Evolutionary conservation across 768 basidiomycete species (phyloP).

Genomic region (Mrakia gelida): DNA sequence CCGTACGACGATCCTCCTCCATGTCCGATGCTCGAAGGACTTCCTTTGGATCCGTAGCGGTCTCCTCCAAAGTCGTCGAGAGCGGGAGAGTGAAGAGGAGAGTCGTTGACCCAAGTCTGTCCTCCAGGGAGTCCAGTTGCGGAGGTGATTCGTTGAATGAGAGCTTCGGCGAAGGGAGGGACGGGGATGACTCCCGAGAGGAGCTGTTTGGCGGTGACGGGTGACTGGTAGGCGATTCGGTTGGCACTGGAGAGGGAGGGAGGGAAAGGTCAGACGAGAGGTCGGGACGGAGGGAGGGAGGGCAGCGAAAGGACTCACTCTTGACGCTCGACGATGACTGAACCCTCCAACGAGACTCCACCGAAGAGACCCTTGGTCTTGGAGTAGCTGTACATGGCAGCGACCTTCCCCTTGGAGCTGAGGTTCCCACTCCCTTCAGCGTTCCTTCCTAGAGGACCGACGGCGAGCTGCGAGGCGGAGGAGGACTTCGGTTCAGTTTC

Average conservation of each 20-base stretch:
- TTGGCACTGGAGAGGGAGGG: constrained; percentile 17
- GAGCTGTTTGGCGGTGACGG: constrained; percentile 72
- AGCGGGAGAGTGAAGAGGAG: constrained; percentile 6
- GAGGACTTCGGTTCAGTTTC: not conserved
- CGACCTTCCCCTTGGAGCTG: constrained; percentile 77
- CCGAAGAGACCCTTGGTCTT: constrained; percentile 93
- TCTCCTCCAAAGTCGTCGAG: constrained; percentile 18
- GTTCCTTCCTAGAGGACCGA: constrained; percentile 89
- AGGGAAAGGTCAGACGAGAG: too few relatives aligned
- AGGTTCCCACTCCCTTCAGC: constrained; percentile 79
- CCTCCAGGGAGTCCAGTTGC: constrained; percentile 37
- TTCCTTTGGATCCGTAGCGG: constrained; percentile 10
- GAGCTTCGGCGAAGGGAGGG: constrained; percentile 70
- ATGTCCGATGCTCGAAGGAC: not conserved
- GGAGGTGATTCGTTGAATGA: constrained; percentile 61
- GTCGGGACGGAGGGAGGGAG: not conserved
- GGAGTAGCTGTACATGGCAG: constrained; percentile 67
- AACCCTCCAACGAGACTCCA: constrained; percentile 73
- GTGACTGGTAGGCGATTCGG: constrained; percentile 38
- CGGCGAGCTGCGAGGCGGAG: constrained; percentile 47
- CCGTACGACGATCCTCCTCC: constrained; percentile 10
- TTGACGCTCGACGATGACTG: constrained; percentile 86
- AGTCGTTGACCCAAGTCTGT: constrained; percentile 62
- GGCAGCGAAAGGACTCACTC: constrained; percentile 47
- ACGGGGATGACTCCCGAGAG: constrained; percentile 69